Base-by-base conservation (phyloP, 2,329 filamentous ascomycete species). In the Raffaelea ambrosiae region DNA sequence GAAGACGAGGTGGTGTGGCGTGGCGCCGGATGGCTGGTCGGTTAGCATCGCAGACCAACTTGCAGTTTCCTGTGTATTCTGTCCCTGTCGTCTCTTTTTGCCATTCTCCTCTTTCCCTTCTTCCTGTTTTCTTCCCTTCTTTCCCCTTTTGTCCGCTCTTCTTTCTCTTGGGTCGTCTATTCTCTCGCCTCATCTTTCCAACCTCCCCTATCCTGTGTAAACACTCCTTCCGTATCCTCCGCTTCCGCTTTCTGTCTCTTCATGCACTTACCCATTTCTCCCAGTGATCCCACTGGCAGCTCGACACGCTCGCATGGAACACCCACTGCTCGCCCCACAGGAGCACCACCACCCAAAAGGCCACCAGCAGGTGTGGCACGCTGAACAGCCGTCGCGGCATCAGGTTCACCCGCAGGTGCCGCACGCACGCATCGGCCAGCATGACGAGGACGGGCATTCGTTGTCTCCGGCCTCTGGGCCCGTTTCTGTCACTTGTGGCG, bases 241-340 rank as follows among this genome's bases (percentile, higher is more conserved):
- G 26, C 26, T 7, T 13, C 7, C 13, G 26, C 26, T 29, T 29
- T 29, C 26, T 13, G 7, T 29, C 26, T 29, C 26, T 7, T 29
- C 51, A 40, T 23, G 31, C 43, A 42, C 78, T 60, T 73, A 95
- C 89, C 90, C 93, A 98, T 65, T 79, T 76, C 71, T 98, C 93
- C 93, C 93, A 98, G 38, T 77, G 77, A 33, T 79, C 74, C 93
- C 93, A 98, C 47, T 77, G 69, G 65, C 93, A 98, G 45, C 70
- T 73, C 48, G 77, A 70, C 16, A 95, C 78, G 51, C 77, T 81
- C 53, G 77, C 78, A 46, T 76, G 72, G 63, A 94, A 97, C 33
- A 84, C 76, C 65, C 78, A 85, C 50, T 86, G 74, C 69, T 98
- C 93, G 1, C 91, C 89, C 81, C 87, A 93, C 54, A 93, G 79